phyloP scores from a whole-genome alignment of 495 filamentous ascomycete species.

The Rhypophila decipiens region DNA sequence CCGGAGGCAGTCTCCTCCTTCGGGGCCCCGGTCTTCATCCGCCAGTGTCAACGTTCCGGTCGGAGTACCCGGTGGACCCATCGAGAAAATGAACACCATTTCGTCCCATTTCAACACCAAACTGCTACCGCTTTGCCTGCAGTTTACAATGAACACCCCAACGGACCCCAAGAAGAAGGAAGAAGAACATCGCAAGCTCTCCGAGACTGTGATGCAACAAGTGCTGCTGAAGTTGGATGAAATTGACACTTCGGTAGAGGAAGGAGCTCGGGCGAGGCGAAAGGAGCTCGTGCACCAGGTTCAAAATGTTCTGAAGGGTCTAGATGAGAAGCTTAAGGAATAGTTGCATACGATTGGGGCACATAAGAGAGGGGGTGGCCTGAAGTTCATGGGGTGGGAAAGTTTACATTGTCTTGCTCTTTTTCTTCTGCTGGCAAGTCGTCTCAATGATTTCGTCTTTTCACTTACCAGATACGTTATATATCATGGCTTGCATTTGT shows the following conservation, averaged over 20 bases:
- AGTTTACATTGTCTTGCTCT: no score
- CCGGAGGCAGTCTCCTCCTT: slow-evolving; percentile 20
- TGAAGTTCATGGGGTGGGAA: no score
- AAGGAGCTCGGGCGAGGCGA: slow-evolving; percentile 55
- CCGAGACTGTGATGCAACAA: slow-evolving; percentile 78
- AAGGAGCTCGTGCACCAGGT: slow-evolving; percentile 72
- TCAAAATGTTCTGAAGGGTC: slow-evolving; percentile 54
- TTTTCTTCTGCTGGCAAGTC: no score
- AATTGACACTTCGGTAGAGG: slow-evolving; percentile 66
- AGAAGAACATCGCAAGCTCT: slow-evolving; percentile 72
- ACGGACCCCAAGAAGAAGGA: slow-evolving; percentile 61
- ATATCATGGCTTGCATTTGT: no score
- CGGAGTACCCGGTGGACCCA: slow-evolving; percentile 38
- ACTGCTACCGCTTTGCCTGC: slow-evolving; percentile 58
- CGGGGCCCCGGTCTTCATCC: slow-evolving; percentile 11
- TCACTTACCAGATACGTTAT: no score
- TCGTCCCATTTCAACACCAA: slow-evolving; percentile 57
- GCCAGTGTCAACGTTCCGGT: slow-evolving; percentile 23
- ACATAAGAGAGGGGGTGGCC: no score
- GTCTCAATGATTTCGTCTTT: no score
- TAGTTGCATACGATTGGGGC: no score
- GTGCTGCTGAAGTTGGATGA: slow-evolving; percentile 79
- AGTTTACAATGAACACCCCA: slow-evolving; percentile 62
- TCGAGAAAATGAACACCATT: slow-evolving; percentile 69
- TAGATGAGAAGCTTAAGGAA: slow-evolving; percentile 46